Percentiles rank a stretch among this genome's conserved stretches.
Conservation (phyloP, 2,329 filamentous ascomycete species). For the Clarireedia monteithiana region DNA sequence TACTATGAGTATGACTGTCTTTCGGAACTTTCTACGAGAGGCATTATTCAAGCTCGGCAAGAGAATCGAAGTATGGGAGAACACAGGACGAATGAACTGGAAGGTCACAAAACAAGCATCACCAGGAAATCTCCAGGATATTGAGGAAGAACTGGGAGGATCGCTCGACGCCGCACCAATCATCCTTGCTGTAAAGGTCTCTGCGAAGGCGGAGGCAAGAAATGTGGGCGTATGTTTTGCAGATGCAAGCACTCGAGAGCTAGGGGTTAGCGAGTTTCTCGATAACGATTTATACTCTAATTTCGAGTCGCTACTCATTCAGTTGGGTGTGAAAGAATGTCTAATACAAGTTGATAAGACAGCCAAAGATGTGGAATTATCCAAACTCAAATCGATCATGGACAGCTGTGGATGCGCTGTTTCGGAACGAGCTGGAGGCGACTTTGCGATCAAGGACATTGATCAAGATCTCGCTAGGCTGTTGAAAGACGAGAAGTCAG, state of each 20-base stretch:
- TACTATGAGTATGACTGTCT: conserved; percentile 91
- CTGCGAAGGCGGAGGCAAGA: conserved; percentile 80
- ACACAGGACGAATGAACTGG: conserved; percentile 77
- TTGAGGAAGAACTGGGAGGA: conserved; percentile 91
- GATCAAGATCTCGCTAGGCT: conserved; percentile 88
- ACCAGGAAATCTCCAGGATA: conserved; percentile 90
- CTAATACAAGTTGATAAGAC: conserved; percentile 71
- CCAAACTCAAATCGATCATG: conserved; percentile 81
- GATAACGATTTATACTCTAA: conserved; percentile 99
- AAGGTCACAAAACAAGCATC: conserved; percentile 87
- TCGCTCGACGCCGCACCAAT: conserved; percentile 86
- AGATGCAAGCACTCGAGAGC: conserved; percentile 89
- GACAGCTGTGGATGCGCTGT: conserved; percentile 89
- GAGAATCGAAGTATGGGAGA: conserved; percentile 84
- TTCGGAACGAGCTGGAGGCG: conserved; percentile 65
- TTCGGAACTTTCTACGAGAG: conserved; percentile 90
- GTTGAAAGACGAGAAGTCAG: conserved; percentile 76
- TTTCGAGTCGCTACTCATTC: conserved; percentile 92
- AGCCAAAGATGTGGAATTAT: conserved; percentile 80
- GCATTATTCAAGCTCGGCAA: conserved; percentile 87
- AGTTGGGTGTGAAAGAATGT: conserved; percentile 91
- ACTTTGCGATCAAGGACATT: conserved; percentile 86
- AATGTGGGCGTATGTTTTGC: conserved; percentile 94
- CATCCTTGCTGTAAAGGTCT: conserved; percentile 90
- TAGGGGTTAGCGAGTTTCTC: conserved; percentile 96